Percentiles rank a stretch among this genome's conserved stretches.
Conservation (phyloP, 805 yeast species). For the Yarrowia sp. region DNA sequence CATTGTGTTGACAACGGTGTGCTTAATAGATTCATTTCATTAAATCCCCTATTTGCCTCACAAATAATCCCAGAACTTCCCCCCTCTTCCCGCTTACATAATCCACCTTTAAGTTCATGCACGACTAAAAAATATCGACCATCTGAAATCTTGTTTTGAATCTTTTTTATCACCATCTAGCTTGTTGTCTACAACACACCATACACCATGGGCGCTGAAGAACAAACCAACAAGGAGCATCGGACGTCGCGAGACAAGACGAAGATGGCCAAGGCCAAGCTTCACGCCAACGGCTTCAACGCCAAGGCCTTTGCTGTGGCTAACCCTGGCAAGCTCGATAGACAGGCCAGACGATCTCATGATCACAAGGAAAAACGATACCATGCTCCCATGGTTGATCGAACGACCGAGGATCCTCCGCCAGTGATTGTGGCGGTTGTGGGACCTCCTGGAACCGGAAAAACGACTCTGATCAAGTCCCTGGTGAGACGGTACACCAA, state of each 20-base stretch:
- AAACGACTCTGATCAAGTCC: slow-evolving; percentile 89
- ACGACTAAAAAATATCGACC: neutral
- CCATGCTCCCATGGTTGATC: slow-evolving; percentile 97
- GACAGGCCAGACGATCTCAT: slow-evolving; percentile 81
- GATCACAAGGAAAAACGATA: slow-evolving; percentile 81
- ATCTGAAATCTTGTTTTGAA: neutral
- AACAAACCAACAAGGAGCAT: slow-evolving; percentile 83
- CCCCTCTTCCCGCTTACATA: neutral
- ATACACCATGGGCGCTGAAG: slow-evolving; percentile 47
- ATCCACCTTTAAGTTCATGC: too few species aligned
- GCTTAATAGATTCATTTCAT: too few species aligned
- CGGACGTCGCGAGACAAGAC: slow-evolving; percentile 61
- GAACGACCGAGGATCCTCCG: slow-evolving; percentile 98
- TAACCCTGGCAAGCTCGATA: slow-evolving; percentile 84
- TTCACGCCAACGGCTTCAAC: slow-evolving; percentile 85
- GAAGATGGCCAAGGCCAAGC: slow-evolving; percentile 79
- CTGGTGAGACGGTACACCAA: slow-evolving; percentile 86
- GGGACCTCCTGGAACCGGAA: slow-evolving; percentile 99
- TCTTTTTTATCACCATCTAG: neutral
- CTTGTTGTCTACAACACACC: neutral
- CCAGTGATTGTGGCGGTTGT: slow-evolving; percentile 96
- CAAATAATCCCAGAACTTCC: neutral
- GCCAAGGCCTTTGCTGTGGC: slow-evolving; percentile 84
- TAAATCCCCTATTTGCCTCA: too few species aligned
- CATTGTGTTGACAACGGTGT: too few species aligned